These are phyloP conservation scores for Cucurbitaria berberidis DNA, from an alignment of 2,329 filamentous ascomycete species.

Conservation along the genomic window DNA sequence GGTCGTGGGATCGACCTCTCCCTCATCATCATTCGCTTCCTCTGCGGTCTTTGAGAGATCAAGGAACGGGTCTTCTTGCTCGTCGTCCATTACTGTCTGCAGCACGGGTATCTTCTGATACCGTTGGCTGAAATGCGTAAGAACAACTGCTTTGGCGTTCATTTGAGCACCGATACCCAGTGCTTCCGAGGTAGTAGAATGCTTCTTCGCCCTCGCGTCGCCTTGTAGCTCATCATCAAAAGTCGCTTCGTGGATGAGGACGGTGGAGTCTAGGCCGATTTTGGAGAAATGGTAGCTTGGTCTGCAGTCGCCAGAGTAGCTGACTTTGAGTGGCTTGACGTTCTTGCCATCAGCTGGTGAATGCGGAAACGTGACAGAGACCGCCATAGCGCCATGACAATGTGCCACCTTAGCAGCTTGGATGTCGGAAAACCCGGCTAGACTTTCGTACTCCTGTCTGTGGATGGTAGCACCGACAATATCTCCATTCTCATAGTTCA, in stretches of 20 bases:
- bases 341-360: conserved; percentile 16
- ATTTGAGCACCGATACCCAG: conserved; percentile 77
- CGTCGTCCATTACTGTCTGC: conserved; percentile 46
- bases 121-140: conserved; percentile 95
- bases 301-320: conserved; percentile 93
- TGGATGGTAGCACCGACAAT: conserved; percentile 11
- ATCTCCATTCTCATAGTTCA: conserved; percentile 22
- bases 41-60: conserved; percentile 25
- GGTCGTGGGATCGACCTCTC: conserved; percentile 21
- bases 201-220: conserved; percentile 86
- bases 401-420: conserved; percentile 74
- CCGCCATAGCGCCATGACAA: conserved; percentile 78
- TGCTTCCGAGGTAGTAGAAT: conserved; percentile 87
- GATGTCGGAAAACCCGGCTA: conserved; percentile 70
- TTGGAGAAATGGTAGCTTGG: conserved; percentile 69
- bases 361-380: conserved; percentile 76
- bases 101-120: conserved; percentile 77
- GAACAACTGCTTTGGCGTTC: conserved; percentile 77
- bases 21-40: conserved; percentile 31
- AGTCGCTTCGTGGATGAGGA: conserved; percentile 94
- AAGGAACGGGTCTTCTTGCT: conserved; percentile 31
- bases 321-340: conserved; percentile 74
- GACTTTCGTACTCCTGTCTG: conserved; percentile 48
- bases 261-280: conserved; percentile 76
- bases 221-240: conserved; percentile 83